These are phyloP conservation scores for Porcisia deanei DNA, from an alignment of 208 protist species.

Conservation along the genomic window DNA sequence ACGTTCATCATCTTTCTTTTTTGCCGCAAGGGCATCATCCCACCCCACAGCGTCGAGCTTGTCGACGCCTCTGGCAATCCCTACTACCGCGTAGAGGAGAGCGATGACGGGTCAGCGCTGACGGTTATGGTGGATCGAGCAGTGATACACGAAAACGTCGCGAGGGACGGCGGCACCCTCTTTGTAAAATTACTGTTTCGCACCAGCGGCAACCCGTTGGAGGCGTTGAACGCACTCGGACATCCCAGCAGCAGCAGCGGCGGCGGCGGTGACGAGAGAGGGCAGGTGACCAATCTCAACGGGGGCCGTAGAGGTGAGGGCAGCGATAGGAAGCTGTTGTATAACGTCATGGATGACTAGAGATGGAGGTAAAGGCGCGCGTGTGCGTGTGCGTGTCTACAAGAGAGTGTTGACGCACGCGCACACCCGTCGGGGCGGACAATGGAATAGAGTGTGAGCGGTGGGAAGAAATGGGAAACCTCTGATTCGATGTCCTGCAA, in stretches of 20 bases:
- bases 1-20: conserved; percentile 80
- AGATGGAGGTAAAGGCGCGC: background rate
- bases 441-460: background rate
- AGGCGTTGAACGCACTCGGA: conserved; percentile 48
- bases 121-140: conserved; percentile 51
- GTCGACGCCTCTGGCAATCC: conserved; percentile 41
- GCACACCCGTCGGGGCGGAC: background rate
- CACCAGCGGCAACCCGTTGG: conserved; percentile 56
- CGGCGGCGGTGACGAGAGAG: background rate
- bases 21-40: conserved; percentile 60
- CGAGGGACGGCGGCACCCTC: conserved; percentile 40
- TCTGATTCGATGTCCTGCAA: too few species aligned
- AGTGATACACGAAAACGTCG: conserved; percentile 39
- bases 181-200: conserved; percentile 48
- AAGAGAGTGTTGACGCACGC: background rate
- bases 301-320: conserved; percentile 26
- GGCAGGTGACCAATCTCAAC: background rate
- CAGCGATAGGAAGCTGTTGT: conserved; percentile 54
- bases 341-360: conserved; percentile 58
- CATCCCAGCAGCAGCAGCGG: background rate
- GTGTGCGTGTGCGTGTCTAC: background rate
- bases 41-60: conserved; percentile 73
- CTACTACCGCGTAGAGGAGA: conserved; percentile 43
- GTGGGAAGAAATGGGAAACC: background rate
- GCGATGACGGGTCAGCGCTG: conserved; percentile 39